Conservation (phyloP, 257 asterid species). For the Mitragyna speciosa region DNA sequence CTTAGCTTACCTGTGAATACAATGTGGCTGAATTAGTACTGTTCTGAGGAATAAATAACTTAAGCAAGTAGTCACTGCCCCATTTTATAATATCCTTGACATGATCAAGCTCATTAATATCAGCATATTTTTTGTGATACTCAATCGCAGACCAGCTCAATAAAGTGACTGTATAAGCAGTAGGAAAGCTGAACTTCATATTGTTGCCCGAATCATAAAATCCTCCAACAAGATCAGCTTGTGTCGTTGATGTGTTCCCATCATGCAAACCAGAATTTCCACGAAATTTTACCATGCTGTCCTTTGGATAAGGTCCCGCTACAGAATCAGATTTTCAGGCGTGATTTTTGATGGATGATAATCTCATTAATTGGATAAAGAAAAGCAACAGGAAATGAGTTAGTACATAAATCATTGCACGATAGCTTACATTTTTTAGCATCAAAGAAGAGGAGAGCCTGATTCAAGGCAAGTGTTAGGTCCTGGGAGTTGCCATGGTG, state of each 20-base stretch:
- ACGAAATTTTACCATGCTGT: conserved; percentile 35
- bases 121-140: conserved; percentile 54
- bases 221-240: conserved; percentile 58
- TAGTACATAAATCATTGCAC: too few species aligned
- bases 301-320: conserved; percentile 43
- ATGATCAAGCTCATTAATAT: conserved; percentile 56
- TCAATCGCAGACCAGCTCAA: conserved; percentile 66
- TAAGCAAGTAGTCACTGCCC: conserved; percentile 63
- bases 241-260: conserved; percentile 28
- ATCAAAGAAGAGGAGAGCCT: conserved; percentile 61
- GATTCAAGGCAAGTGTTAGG: conserved; percentile 39
- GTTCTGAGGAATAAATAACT: conserved; percentile 39
- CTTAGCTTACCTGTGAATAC: conserved; percentile 48
- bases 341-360: neutral
- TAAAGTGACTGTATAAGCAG: conserved; percentile 54
- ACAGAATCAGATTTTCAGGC: conserved; percentile 11
- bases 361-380: neutral
- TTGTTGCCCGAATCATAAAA: conserved; percentile 66
- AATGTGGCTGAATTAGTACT: conserved; percentile 29
- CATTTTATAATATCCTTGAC: conserved; percentile 52
- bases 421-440: conserved; percentile 47
- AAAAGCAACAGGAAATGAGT: neutral
- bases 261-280: conserved; percentile 54
- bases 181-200: conserved; percentile 52
- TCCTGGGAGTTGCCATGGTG: conserved; percentile 23